Evolutionary conservation across 306 rosid genomes (phyloP).

Genomic region (Dalbergia oliveri): DNA sequence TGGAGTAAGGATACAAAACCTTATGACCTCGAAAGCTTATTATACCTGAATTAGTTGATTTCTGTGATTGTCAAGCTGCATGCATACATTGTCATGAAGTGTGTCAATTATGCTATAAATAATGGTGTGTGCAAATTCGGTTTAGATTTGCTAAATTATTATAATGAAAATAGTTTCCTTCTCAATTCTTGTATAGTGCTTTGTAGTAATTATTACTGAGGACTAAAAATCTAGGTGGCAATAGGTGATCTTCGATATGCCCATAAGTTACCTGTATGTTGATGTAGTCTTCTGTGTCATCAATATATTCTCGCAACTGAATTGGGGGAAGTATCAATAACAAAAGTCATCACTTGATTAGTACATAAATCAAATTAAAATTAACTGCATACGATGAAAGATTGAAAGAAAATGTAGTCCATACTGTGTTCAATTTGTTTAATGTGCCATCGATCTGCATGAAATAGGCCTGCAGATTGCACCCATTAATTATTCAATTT

Average conservation of each 20-base stretch:
- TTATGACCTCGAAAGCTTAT: conserved; percentile 6
- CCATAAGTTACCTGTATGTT: conserved; percentile 75
- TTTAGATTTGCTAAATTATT: too few relatives aligned
- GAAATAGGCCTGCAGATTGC: conserved; percentile 74
- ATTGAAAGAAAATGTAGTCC: conserved; percentile 31
- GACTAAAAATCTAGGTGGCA: not conserved
- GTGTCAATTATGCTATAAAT: conserved; percentile 37
- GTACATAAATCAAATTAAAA: conserved; percentile 13
- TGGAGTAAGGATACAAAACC: conserved; percentile 9
- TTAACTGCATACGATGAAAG: not conserved
- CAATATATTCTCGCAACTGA: conserved; percentile 83
- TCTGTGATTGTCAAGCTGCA: conserved; percentile 90
- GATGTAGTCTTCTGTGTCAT: conserved; percentile 89
- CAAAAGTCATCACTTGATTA: conserved; percentile 3
- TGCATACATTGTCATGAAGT: not conserved
- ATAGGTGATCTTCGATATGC: not conserved
- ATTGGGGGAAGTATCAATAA: conserved; percentile 1
- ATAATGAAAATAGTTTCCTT: not conserved
- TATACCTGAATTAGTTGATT: conserved; percentile 88
- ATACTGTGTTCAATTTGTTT: conserved; percentile 78
- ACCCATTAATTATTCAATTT: conserved; percentile 22
- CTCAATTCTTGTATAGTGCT: not conserved
- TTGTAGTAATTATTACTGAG: not conserved
- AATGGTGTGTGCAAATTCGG: not conserved
- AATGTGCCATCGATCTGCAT: conserved; percentile 80